phyloP scores from a whole-genome alignment of 192 early-diverging fungal species.

The Rhizophagus clarus region DNA sequence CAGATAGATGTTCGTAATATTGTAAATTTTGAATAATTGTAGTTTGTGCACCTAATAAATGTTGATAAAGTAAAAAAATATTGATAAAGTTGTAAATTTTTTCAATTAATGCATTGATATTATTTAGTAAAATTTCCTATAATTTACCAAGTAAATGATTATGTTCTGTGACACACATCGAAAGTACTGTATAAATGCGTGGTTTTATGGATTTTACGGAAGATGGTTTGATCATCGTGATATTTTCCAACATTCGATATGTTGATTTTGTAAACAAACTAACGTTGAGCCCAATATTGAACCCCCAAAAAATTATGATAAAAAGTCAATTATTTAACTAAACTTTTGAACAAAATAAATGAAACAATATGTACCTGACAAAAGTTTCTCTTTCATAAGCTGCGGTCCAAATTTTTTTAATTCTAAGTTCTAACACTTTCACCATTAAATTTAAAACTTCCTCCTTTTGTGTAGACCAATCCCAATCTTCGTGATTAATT shows the following conservation, averaged over 20 bases:
- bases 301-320: neutral
- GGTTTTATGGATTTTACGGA: slow-evolving; percentile 48
- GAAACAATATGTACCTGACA: slow-evolving; percentile 48
- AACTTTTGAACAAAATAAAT: neutral
- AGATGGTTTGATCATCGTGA: slow-evolving; percentile 62
- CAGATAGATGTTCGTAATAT: slow-evolving; percentile 82
- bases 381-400: slow-evolving; percentile 70
- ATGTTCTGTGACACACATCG: slow-evolving; percentile 77
- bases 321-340: neutral
- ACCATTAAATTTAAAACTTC: slow-evolving; percentile 56
- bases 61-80: too few relatives aligned
- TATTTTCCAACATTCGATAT: slow-evolving; percentile 82
- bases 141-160: slow-evolving; percentile 71
- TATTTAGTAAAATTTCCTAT: neutral
- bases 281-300: too few relatives aligned
- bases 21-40: slow-evolving; percentile 82
- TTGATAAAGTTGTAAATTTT: neutral
- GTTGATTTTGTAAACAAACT: slow-evolving; percentile 76
- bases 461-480: slow-evolving; percentile 62
- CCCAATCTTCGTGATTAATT: slow-evolving; percentile 45
- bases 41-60: slow-evolving; percentile 61
- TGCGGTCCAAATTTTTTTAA: slow-evolving; percentile 73
- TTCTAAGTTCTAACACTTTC: slow-evolving; percentile 56
- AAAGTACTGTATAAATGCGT: slow-evolving; percentile 67
- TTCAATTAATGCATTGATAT: neutral